Conservation (phyloP, 768 basidiomycete genomes). For the Amanita subjunquillea region DNA sequence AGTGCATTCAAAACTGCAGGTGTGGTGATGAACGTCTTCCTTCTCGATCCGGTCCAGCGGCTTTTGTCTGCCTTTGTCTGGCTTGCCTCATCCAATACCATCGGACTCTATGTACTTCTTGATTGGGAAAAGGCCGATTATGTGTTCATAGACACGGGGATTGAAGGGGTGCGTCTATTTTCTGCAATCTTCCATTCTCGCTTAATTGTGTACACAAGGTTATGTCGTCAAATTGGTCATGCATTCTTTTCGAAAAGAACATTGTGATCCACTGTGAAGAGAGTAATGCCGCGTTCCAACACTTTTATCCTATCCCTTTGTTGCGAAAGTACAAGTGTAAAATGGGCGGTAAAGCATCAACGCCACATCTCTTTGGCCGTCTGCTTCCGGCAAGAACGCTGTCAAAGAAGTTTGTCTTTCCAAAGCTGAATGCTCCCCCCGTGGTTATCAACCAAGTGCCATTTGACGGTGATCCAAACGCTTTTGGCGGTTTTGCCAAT, state of each 20-base stretch:
- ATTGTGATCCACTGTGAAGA: conserved; percentile 73
- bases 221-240: conserved; percentile 68
- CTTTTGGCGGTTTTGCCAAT: background rate
- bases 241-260: conserved; percentile 52
- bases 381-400: conserved; percentile 36
- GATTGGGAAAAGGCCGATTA: conserved; percentile 62
- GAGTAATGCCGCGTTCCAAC: conserved; percentile 50
- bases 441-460: background rate
- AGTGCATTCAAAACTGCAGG: conserved; percentile 55
- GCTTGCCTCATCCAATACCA: conserved; percentile 41
- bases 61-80: conserved; percentile 65
- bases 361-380: conserved; percentile 29
- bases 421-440: conserved; percentile 11
- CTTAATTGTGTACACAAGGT: conserved; percentile 24
- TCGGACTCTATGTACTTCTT: conserved; percentile 51
- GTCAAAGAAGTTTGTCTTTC: conserved; percentile 44
- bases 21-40: conserved; percentile 69
- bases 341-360: conserved; percentile 17
- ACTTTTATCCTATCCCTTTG: conserved; percentile 52
- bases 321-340: conserved; percentile 22
- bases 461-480: background rate
- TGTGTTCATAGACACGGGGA: conserved; percentile 64
- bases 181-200: conserved; percentile 1
- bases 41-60: conserved; percentile 53
- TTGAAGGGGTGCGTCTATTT: conserved; percentile 50